Conservation (phyloP, 2,329 filamentous ascomycete species). For the Sarocladium strictum region DNA sequence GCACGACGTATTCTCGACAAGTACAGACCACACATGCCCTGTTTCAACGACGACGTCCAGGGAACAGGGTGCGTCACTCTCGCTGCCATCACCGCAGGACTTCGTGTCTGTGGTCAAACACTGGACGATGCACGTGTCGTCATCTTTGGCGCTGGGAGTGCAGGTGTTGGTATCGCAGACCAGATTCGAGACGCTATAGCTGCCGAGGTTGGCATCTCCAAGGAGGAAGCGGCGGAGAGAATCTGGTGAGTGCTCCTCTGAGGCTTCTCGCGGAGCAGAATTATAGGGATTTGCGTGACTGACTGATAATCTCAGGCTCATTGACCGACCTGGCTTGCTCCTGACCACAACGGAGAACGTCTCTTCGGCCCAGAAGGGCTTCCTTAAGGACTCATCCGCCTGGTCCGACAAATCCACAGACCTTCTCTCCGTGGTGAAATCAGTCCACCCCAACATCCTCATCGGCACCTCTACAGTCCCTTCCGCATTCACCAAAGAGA, state of each 20-base stretch:
- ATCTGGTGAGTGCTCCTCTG: constrained; percentile 55
- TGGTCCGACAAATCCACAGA: constrained; percentile 54
- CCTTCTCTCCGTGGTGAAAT: constrained; percentile 61
- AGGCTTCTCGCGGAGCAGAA: too few relatives aligned
- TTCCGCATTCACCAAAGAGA: constrained; percentile 66
- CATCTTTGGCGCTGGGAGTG: constrained; percentile 75
- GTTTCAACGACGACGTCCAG: constrained; percentile 90
- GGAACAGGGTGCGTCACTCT: constrained; percentile 84
- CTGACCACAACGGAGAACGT: constrained; percentile 58
- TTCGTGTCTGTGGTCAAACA: constrained; percentile 62
- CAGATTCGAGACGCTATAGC: constrained; percentile 77
- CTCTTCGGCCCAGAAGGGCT: constrained; percentile 61
- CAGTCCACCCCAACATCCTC: constrained; percentile 72
- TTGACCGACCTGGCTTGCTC: constrained; percentile 71
- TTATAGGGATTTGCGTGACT: too few relatives aligned
- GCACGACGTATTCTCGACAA: constrained; percentile 69
- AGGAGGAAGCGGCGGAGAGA: constrained; percentile 69
- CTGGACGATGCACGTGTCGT: constrained; percentile 66
- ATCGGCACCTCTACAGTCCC: constrained; percentile 80
- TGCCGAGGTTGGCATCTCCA: constrained; percentile 57
- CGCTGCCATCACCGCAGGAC: constrained; percentile 71
- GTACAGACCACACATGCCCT: constrained; percentile 68
- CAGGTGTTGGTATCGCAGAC: constrained; percentile 80
- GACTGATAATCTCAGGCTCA: constrained; percentile 45
- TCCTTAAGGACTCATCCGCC: constrained; percentile 56